A percentile compares a stretch with the other conserved stretches of the same genome.
Conservation (phyloP, 805 yeast genomes). For the Schwanniomyces yamadae region DNA sequence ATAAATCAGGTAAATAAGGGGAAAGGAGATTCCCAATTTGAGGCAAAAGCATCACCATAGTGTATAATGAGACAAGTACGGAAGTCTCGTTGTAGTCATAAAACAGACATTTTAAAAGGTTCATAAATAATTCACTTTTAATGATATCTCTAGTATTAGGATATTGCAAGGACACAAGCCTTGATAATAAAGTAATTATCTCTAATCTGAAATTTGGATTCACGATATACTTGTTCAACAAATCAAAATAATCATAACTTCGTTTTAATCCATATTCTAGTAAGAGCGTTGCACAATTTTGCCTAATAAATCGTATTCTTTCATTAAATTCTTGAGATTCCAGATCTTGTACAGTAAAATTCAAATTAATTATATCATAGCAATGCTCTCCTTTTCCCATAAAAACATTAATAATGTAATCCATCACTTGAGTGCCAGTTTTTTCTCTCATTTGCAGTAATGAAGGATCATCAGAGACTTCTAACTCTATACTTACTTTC, state of each 20-base stretch:
- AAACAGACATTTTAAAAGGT: conserved; percentile 36
- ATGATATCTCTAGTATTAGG: conserved; percentile 28
- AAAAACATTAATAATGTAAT: conserved; percentile 23
- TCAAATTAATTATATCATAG: conserved; percentile 17
- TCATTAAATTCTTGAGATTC: conserved; percentile 44
- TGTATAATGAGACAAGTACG: conserved; percentile 33
- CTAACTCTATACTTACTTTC: conserved; percentile 15
- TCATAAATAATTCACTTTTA: conserved; percentile 35
- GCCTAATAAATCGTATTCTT: conserved; percentile 46
- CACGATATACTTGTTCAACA: conserved; percentile 36
- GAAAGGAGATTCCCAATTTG: conserved; percentile 38
- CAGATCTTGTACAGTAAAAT: conserved; percentile 14
- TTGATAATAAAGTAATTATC: conserved; percentile 36
- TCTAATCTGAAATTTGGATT: conserved; percentile 35
- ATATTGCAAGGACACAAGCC: conserved; percentile 26
- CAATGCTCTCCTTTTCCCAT: conserved; percentile 17
- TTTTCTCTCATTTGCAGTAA: conserved; percentile 18
- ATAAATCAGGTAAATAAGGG: conserved; percentile 37
- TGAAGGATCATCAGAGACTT: conserved; percentile 19
- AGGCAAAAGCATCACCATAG: conserved; percentile 40
- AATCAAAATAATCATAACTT: conserved; percentile 34
- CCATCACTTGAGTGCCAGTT: conserved; percentile 22
- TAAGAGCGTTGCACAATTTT: conserved; percentile 43
- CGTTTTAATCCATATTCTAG: conserved; percentile 41
- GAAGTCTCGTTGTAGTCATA: conserved; percentile 42